Evolutionary conservation across 192 early-diverging fungal genomes (phyloP).

Genomic region (Backusella sp.): DNA sequence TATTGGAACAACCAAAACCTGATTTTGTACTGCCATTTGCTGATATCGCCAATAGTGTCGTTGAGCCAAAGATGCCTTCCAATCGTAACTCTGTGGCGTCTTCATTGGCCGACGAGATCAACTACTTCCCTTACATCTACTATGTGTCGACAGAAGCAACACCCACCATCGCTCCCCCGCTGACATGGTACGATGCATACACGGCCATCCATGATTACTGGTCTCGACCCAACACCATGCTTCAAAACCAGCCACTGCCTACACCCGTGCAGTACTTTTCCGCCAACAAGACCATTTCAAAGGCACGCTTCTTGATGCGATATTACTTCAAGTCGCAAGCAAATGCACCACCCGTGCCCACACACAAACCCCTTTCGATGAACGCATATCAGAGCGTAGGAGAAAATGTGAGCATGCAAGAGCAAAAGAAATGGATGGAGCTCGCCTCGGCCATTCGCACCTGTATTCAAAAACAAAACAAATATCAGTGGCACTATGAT

Average conservation of each 20-base stretch:
- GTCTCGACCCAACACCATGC: neutral
- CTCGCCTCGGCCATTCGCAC: constrained; percentile 3
- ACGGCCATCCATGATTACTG: constrained; percentile 14
- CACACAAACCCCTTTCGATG: neutral
- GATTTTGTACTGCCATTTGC: constrained; percentile 10
- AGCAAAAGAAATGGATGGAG: constrained; percentile 16
- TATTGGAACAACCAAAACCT: neutral
- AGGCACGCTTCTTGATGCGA: constrained; percentile 3
- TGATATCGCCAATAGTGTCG: neutral
- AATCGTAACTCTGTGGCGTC: neutral
- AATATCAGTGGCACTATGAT: neutral
- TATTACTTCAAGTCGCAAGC: constrained; percentile 8
- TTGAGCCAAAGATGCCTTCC: constrained; percentile 7
- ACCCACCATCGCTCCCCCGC: neutral
- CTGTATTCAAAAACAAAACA: neutral
- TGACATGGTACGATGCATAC: constrained; percentile 14
- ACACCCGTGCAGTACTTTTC: neutral
- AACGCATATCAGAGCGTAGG: neutral
- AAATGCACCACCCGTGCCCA: neutral
- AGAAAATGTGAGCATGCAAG: neutral
- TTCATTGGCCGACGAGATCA: neutral
- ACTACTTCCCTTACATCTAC: constrained; percentile 10
- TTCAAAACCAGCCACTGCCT: neutral
- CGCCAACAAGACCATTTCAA: neutral
- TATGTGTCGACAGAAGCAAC: neutral